phyloP scores from a whole-genome alignment of 169 alveolate species.

The Eimeria zaria region DNA sequence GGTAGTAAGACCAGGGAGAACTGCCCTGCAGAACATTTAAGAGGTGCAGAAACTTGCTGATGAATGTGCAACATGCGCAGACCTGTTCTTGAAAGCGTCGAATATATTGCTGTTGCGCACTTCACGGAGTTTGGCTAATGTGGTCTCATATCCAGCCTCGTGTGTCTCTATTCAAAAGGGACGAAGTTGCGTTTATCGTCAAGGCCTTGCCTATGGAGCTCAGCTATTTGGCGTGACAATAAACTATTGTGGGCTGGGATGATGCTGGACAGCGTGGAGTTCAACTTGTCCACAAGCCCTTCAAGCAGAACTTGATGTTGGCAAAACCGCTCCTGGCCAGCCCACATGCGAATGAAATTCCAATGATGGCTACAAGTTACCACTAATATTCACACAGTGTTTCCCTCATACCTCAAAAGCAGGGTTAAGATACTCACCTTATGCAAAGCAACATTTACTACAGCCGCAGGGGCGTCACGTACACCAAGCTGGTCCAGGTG shows the following conservation, averaged over 20 bases:
- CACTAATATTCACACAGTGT: neutral
- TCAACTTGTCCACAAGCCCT: conserved; percentile 68
- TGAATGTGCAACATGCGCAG: neutral
- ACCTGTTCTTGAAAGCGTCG: neutral
- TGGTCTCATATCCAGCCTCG: neutral
- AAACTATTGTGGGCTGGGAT: conserved; percentile 48
- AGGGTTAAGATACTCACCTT: conserved; percentile 89
- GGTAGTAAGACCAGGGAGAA: conserved; percentile 94
- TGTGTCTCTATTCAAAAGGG: neutral
- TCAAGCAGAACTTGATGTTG: conserved; percentile 68
- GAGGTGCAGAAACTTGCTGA: neutral
- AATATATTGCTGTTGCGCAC: neutral
- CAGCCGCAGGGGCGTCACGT: conserved; percentile 94
- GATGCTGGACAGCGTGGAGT: conserved; percentile 51
- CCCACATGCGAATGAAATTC: neutral
- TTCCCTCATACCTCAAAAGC: neutral
- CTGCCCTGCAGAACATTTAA: conserved; percentile 46
- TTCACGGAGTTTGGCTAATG: neutral
- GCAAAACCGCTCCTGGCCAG: conserved; percentile 60
- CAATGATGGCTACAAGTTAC: neutral
- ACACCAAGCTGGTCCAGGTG: conserved; percentile 95
- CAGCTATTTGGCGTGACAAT: conserved; percentile 56
- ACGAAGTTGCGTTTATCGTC: neutral
- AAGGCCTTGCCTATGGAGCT: conserved; percentile 67
- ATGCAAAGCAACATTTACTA: conserved; percentile 96